Base-by-base conservation (phyloP, 805 yeast genomes). In the Suhomyces pyralidae region DNA sequence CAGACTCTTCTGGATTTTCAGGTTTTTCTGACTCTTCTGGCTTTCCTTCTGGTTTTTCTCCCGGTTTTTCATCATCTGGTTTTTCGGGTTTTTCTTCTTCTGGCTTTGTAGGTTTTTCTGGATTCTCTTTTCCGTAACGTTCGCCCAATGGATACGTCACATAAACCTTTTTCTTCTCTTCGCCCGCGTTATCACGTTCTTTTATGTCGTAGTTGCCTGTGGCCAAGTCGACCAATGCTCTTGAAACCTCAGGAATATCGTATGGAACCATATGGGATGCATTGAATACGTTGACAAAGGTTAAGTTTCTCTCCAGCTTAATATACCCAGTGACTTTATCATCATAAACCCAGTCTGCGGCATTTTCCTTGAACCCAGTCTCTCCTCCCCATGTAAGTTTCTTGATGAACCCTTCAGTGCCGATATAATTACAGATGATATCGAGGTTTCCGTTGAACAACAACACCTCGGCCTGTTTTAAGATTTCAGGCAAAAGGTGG, bases 261-360 rank as follows among this genome's bases (percentile, higher is more conserved):
- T 81, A 85, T 1, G 98, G 96, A 24, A 91, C 94, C 98, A 94
- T 93, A 65, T 94, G 98, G 3, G 96, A 86, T 0, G 96, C 83
- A 59, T 89, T 82, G 65, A 70, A 81, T 1, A 93, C 82, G 52
- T 83, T 82, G 30, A 88, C 83, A 65, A 86, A 87, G 0, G 97
- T 86, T 61, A 93, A 73, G 62, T 90, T 89, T 56, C 89, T 77
- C 46, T 84, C 92, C 17, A 68, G 48, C 53, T 67, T 67, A 38
- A 81, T 59, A 36, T 67, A 60, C 55, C 82, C 79, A 8, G 72
- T 79, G 8, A 53, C 53, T 7, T 59, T 54, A 12, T 70, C 66
- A 54, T 78, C 70, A 62, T 78, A 79, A 17, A 64, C 56, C 86
- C 86, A 82, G 51, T 69, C 68, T 10, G 60, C 50, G 5, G 55